These are phyloP conservation scores for Cephaloascus fragrans DNA, from an alignment of 805 yeast genomes.

Conservation along the genomic window DNA sequence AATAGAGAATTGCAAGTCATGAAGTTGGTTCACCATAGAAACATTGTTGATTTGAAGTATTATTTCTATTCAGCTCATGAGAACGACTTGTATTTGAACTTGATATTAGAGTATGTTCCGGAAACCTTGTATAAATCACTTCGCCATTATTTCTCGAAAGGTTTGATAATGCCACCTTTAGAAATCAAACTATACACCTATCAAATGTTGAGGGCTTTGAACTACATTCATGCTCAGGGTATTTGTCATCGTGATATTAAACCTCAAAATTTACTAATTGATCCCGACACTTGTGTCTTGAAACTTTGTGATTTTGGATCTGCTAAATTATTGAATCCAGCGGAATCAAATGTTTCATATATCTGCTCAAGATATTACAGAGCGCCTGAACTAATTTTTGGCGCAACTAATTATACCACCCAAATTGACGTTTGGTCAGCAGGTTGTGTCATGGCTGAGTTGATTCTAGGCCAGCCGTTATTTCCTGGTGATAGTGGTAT, in stretches of 20 bases:
- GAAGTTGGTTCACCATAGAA: constrained; percentile 80
- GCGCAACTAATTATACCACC: constrained; percentile 93
- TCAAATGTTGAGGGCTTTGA: constrained; percentile 66
- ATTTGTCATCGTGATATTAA: constrained; percentile 92
- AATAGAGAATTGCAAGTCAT: constrained; percentile 93
- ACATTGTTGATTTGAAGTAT: constrained; percentile 80
- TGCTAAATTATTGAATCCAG: constrained; percentile 83
- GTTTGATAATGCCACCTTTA: constrained; percentile 75
- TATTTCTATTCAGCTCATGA: constrained; percentile 73
- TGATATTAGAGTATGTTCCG: constrained; percentile 90
- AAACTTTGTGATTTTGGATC: constrained; percentile 96
- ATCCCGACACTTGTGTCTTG: constrained; percentile 75
- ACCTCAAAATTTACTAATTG: constrained; percentile 81
- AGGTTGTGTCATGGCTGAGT: constrained; percentile 97
- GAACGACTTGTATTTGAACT: constrained; percentile 77
- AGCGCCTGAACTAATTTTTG: constrained; percentile 96
- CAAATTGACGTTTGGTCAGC: constrained; percentile 97
- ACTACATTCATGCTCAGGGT: constrained; percentile 68
- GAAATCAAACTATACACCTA: constrained; percentile 82
- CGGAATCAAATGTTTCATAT: constrained; percentile 91
- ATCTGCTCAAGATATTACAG: constrained; percentile 95
- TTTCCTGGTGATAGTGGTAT: constrained; percentile 98
- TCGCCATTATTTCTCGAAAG: constrained; percentile 68
- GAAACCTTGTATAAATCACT: constrained; percentile 89
- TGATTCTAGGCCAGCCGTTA: constrained; percentile 89